Evolutionary conservation across 2,329 filamentous ascomycete species (phyloP), one percentile per base, ranked within the genome.

Genomic region (Aspergillus aculeatus): DNA sequence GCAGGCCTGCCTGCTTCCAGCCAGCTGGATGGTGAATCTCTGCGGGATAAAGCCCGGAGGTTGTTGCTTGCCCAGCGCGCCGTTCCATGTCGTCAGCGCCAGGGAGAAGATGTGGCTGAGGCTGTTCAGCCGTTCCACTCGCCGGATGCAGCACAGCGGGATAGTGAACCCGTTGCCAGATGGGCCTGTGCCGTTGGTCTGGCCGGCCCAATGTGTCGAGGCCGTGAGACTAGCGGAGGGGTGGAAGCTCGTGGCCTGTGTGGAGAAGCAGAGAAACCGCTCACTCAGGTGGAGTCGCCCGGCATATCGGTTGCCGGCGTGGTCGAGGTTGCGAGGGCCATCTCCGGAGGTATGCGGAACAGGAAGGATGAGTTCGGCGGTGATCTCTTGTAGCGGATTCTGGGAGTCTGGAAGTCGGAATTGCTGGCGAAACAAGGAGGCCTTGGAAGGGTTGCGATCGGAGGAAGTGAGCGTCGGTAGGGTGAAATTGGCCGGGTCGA

Each of bases 161-260:
- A 98, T 86, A 2, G 91, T 97, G 76, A 99, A 98, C 61, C 95
- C 95, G 81, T 97, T 97, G 44, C 93, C 94, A 57, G 91, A 91
- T 3, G 95, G 94, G 0, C 95, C 95, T 23, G 91, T 91, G 60
- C 95, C 92, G 72, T 96, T 90, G 29, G 94, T 97, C 75, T 96
- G 91, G 16, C 93, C 95, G 4, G 92, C 96, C 78, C 96, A 98
- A 59, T 87, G 86, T 50, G 89, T 91, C 21, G 92, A 93, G 0
- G 89, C 88, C 63, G 86, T 88, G 21, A 89, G 86, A 74, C 88
- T 96, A 16, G 94, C 89, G 0, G 89, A 88, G 64, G 87, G 88
- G 47, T 91, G 77, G 77, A 97, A 97, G 79, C 92, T 96, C 10
- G 92, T 90, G 16, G 91, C 88, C 55, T 95, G 91, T 7, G 95